Base-by-base conservation (phyloP, 768 basidiomycete species). In the Pleurotus pulmonarius region DNA sequence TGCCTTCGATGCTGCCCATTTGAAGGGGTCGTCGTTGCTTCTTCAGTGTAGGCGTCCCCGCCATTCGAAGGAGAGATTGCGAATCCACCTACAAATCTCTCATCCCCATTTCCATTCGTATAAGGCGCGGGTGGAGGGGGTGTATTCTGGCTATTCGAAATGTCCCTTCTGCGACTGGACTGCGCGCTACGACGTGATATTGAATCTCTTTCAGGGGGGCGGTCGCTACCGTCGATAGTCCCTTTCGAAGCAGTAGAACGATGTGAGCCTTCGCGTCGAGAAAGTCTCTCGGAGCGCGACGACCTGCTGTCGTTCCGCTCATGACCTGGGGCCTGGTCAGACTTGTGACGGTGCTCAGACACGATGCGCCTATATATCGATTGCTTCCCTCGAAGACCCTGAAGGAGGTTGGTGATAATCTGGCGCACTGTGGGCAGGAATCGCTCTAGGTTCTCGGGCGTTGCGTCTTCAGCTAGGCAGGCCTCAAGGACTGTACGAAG, bases 301-400 rank as follows among this genome's bases (percentile, higher is more conserved):
- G 82, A 77, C 37, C 84, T 81, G 55, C 81, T 85, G 45, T 81
- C 83, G 5, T 75, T 73, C 58, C 84, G 79, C 11, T 83, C 81
- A 49, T 81, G 80, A 11, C 75, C 66, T 46, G 56, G 64, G 18
- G 74, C 66, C 25, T 72, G 67, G 20, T 77, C 78, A 7, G 87
- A 81, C 58, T 76, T 75, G 52, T 80, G 78, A 56, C 78, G 76
- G 56, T 81, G 78, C 58, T 89, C 86, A 25, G 85, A 82, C 24
- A 87, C 79, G 57, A 88, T 81, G 61, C 84, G 82, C 20, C 93
- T 85, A 70, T 96, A 97, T 60, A 86, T 78, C 39, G 89, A 86
- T 71, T 99, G 96, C 70, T 98, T 98, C 48, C 75, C 82, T 49
- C 95, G 89, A n/a, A 99, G 78, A 12, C 95, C 96, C 64, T 94